Percentiles rank a stretch among this genome's conserved stretches.
Conservation (phyloP, 345 rosid genomes). For the Populus euphratica region DNA sequence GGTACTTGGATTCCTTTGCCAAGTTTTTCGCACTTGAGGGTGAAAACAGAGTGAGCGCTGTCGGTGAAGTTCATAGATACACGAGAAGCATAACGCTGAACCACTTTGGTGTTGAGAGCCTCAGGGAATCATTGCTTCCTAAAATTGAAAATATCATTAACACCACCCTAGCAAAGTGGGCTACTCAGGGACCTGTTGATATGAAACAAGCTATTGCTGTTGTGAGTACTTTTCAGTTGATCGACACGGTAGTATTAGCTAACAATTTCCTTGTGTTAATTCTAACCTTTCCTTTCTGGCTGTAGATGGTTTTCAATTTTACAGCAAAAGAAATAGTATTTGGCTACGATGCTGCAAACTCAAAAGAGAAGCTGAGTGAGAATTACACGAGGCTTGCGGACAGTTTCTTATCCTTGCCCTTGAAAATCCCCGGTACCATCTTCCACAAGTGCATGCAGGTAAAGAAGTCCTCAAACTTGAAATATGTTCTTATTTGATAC, state of each 20-base stretch:
- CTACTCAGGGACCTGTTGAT: background rate
- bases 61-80: conserved; percentile 12
- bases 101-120: conserved; percentile 19
- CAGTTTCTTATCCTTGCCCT: conserved; percentile 29
- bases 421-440: conserved; percentile 34
- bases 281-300: background rate
- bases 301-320: conserved; percentile 28
- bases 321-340: conserved; percentile 16
- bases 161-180: conserved; percentile 4
- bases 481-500: background rate
- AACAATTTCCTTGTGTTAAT: background rate
- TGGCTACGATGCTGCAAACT: conserved; percentile 16
- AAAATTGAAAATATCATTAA: conserved; percentile 11
- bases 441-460: conserved; percentile 40
- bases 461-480: background rate
- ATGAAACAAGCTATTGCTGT: background rate
- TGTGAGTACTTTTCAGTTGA: background rate
- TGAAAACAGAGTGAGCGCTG: background rate
- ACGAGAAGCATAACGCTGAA: background rate
- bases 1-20: background rate
- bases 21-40: conserved; percentile 19
- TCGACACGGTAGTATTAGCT: too few species aligned
- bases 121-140: conserved; percentile 15
- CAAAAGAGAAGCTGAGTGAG: conserved; percentile 13
- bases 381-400: background rate